Base-by-base conservation (phyloP, 2,329 filamentous ascomycete genomes). In the Fusarium sp. region DNA sequence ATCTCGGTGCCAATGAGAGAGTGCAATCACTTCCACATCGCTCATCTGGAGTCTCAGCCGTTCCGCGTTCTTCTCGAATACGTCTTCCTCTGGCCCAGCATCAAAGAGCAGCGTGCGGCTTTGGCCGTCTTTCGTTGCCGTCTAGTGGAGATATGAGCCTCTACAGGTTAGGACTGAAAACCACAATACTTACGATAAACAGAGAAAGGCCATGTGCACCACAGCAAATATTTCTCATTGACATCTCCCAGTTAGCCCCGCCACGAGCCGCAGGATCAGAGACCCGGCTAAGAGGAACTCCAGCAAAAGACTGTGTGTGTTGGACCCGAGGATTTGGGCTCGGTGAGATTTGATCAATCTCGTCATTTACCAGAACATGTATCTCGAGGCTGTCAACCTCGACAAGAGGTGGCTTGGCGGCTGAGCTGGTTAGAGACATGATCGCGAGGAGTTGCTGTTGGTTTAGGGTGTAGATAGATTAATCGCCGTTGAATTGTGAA, bases 1-100 rank as follows among this genome's bases (percentile, higher is more conserved):
- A 71, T 90, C 87, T 36, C 88, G 83, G 78, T 90, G 87, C 88
- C 88, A 89, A 74, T 88, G 86, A 6, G 86, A 87, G 25, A 89
- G 79, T 57, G 88, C 83, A 27, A 88, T 83, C n/a, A 84, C 64
- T 70, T 88, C 87, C 20, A 90, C 77, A 2, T 56, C 18, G n/a
- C 35, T 58, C 27, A 45, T 13, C 11, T 33, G n/a, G 6, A 68
- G 33, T 2, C 8, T 35, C 14, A 60, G 18, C 3, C 87, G 81
- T 5, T 79, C 83, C 5, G 81, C 84, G 70, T 90, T 90, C 20
- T 82, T 80, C 71, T 87, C 84, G 84, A 86, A 89, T 5, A 83
- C 80, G 13, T 84, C 83, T 47, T 85, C 87, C 75, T 89, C 87
- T 0, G 88, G 88, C 0, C 88, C 88, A 1, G 86, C 82, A 73